phyloP scores from a whole-genome alignment of 352 stramenopile genomes.

The Pythium aquatile region DNA sequence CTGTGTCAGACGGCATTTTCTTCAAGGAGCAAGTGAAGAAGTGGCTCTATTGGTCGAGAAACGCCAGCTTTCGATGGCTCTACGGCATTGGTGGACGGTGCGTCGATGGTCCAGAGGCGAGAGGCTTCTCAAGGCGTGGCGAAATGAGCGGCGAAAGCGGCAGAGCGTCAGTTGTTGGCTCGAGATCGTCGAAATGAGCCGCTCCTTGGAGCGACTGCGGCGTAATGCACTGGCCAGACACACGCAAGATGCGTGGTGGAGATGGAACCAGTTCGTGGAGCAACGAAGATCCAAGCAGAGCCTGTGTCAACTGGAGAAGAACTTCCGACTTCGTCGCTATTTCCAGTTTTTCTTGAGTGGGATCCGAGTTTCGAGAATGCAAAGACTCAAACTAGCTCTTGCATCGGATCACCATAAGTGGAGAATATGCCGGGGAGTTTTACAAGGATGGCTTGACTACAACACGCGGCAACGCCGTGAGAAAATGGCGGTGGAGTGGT shows the following conservation, averaged over 20 bases:
- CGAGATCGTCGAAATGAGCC: slow-evolving; percentile 5
- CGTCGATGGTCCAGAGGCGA: slow-evolving; percentile 4
- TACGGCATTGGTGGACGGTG: slow-evolving; percentile 7
- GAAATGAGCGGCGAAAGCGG: neutral
- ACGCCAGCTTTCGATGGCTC: neutral
- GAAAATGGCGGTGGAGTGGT: slow-evolving; percentile 14
- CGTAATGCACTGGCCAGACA: neutral
- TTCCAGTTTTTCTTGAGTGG: neutral
- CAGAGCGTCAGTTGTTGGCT: neutral
- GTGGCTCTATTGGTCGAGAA: neutral
- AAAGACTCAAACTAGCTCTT: neutral
- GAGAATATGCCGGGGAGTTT: neutral
- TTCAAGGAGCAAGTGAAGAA: neutral
- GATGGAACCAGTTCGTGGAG: neutral
- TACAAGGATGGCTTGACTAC: slow-evolving; percentile 6
- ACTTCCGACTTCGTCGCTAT: neutral
- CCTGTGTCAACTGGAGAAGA: neutral
- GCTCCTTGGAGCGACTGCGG: neutral
- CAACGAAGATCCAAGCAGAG: neutral
- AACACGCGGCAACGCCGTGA: neutral
- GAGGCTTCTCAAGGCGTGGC: neutral
- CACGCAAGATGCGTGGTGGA: neutral
- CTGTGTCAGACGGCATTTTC: neutral
- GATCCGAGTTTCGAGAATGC: neutral
- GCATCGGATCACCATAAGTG: neutral